Base-by-base conservation (phyloP, 1,284 basidiomycete species). In the Vanrija humicola region DNA sequence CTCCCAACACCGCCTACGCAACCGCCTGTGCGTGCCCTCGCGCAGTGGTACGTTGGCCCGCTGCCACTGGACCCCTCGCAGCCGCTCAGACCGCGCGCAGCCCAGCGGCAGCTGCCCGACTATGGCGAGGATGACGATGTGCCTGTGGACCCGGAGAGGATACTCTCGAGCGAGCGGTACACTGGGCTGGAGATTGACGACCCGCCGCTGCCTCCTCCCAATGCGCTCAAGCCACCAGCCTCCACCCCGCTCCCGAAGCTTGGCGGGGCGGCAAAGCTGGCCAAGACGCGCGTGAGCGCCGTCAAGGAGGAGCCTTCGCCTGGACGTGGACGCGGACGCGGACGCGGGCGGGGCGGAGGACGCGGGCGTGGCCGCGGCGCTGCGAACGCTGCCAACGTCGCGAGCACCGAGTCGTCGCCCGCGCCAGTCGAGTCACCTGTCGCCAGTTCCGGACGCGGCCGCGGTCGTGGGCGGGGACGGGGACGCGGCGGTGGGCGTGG, bases 161-260 rank as follows among this genome's bases (percentile, higher is more conserved):
- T 34, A 12, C 14, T 34, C 12, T 8, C 34, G 12, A 34, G 34
- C 34, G 34, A 34, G 34, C 9, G 34, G 34, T 34, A 34, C 34
- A 34, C 34, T 2, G 34, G 34, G 34, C 34, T 34, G 34, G 34
- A 34, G 14, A 34, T 34, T 34, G 34, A 34, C 12, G 34, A 34
- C 12, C 12, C 34, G 9, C 9, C 34, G 34, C 12, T 14, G 12
- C 12, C 14, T 15, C 12, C 9, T 5, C 34, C 34, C 2, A 34
- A 12, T 2, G 14, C 9, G 34, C 34, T 34, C 34, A 15, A 14
- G 34, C 34, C 34, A 12, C 34, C 34, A 10, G 34, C 34, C 9
- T 34, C 34, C 4, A 10, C 0, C 87, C 93, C 3, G 81, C 79
- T 56, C 88, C 86, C 10, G 83, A 85, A 0, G 89, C 90, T 44